Base-by-base conservation (phyloP, 352 stramenopile genomes). In the Globisporangium ultimum region DNA sequence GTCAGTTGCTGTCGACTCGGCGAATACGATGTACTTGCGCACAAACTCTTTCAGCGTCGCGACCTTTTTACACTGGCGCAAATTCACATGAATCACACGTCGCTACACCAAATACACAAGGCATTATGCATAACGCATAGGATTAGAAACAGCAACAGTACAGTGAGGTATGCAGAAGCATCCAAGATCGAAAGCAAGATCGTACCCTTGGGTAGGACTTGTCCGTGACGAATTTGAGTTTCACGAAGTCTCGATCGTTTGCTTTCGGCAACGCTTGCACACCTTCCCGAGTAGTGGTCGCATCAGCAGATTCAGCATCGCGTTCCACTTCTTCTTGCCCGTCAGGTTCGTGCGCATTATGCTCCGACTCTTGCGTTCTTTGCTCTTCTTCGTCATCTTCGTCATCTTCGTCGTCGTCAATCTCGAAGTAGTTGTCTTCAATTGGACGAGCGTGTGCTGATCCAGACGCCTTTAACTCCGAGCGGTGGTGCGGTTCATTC, bases 181-280 rank as follows among this genome's bases (percentile, higher is more conserved):
- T 14, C 51, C 48, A 51, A 48, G 38, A 28, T 32, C 32, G 48
- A 7, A 9, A 40, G 7, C 24, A 57, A 17, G 42, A 55, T 22
- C 36, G 21, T 60, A 83, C 73, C 63, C 66, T 42, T n/a, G 70
- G 68, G 49, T 68, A 77, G 11, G 46, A 61, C 2, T 68, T 54
- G 21, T 83, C 57, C 9, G 66, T 69, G 7, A 22, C 61, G 18
- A 80, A 61, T 40, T 67, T 66, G 5, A 83, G 45, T 18, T 50
- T 62, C 17, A 73, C 48, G 21, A 60, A 42, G 34, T 38, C 54
- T 45, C 10, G 40, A 18, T 15, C 40, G 40, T 22, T 17, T 41
- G 20, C 15, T n/a, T 22, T 57, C 15, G 28, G 43, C 40, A 32
- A 22, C 46, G 12, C 28, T 36, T 36, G 17, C 12, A n/a, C 49